Base-by-base conservation (phyloP, 148 eudicot genomes). In the Fallopia convolvulus region DNA sequence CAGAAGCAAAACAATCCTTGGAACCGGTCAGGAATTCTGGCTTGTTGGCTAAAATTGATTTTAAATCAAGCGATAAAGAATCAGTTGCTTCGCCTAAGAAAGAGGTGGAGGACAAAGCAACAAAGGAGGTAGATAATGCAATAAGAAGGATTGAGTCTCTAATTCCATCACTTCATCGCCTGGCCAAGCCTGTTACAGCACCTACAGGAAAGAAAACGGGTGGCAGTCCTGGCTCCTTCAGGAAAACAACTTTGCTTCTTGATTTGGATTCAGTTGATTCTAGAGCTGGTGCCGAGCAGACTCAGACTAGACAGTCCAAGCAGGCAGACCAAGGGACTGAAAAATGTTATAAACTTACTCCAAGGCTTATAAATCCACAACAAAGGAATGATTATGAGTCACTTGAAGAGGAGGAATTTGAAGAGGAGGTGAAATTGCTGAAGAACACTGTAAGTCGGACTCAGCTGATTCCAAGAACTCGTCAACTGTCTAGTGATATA, bases 121-220 rank as follows among this genome's bases (percentile, higher is more conserved):
- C 77, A 75, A 50, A 82, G 72, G 85, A 84, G 81, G 82, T 84
- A 75, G 83, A 82, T 79, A 82, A 86, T 48, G 85, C 83, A 56
- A 80, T 90, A 72, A 72, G 66, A 70, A 85, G 82, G 60, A 65
- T 90, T 14, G 88, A 88, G 77, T 81, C 83, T 52, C 74, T 84
- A 30, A 81, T 88, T 73, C 79, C 81, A 14, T 66, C 86, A 79
- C 84, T 83, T 48, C 82, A 83, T 21, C 81, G 60, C 30, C 75
- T 80, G 42, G 77, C 72, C 50, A 75, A 76, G 74, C 50, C 75
- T 39, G 80, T 30, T 42, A 72, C 48, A 66, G 49, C 23, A 73
- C 49, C 76, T 18, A n/a, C 70, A 18, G 36, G 61, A 58, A 46
- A 72, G 49, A 68, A 66, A 66, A 55, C 26, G 36, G 73, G 30